Evolutionary conservation across 495 filamentous ascomycete genomes (phyloP), one percentile per base, ranked within the genome.

Genomic region (Aspergillus biplanus): DNA sequence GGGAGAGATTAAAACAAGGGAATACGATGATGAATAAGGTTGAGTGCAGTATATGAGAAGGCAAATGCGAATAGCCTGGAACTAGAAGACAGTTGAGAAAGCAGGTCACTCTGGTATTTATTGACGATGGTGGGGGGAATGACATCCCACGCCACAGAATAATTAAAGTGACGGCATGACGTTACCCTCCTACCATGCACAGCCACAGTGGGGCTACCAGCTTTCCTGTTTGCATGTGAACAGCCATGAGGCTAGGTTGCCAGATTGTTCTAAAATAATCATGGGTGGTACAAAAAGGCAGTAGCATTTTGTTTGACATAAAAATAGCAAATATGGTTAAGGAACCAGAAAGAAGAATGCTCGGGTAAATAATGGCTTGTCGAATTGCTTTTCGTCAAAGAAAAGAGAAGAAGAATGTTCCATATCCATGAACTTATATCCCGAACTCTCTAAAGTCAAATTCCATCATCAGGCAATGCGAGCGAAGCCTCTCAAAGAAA

Each of bases 161-260:
- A 8, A 31, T 50, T 67, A 56, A 67, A 56, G 60, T 63, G 31
- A 49, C 58, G 48, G 35, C 33, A 61, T 61, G 64, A 58, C 56
- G 59, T 55, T 58, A 52, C 33, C 34, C 33, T 4, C 33, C 33
- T 16, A 32, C 32, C 39, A 3, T 35, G 63, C 66, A 67, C 69
- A 68, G 69, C 66, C 69, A 68, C 69, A 61, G 59, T 71, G 66
- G 64, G 58, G 48, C 48, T 33, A 39, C 61, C 37, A 8, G 7
- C 33, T 58, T n/a, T 18, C 21, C 42, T 46, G 9, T 18, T 32
- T 46, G 56, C 47, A 60, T 53, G 58, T 60, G 58, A 60, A 53
- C 11, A 31, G n/a, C 47, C 16, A 61, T 37, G 53, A 31, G 13
- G 13, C 35, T 53, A 56, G 44, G 47, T 52, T 9, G 48, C 49